A percentile compares a stretch with the other conserved stretches of the same genome.
phyloP scores from a whole-genome alignment of 2,329 filamentous ascomycete genomes.

The Scytalidium sp. region DNA sequence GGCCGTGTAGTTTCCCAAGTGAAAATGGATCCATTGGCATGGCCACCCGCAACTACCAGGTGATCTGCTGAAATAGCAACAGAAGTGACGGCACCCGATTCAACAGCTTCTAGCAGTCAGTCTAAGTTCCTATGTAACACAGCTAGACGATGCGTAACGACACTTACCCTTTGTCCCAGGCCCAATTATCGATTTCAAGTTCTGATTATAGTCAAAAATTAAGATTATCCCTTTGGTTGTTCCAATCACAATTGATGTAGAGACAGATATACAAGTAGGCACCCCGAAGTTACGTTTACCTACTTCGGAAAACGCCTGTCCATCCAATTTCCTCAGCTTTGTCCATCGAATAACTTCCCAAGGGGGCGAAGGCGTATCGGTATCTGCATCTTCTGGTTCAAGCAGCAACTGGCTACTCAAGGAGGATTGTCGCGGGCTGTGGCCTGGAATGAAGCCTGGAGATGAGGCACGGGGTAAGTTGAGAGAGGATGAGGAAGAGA shows the following conservation, averaged over 20 bases:
- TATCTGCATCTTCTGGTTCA: conserved; percentile 53
- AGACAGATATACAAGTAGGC: conserved; percentile 85
- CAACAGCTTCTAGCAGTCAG: conserved; percentile 64
- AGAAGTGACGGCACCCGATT: conserved; percentile 83
- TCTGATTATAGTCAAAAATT: conserved; percentile 97
- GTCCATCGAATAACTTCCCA: conserved; percentile 99
- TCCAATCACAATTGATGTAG: conserved; percentile 83
- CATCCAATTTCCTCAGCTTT: conserved; percentile 82
- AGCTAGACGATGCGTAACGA: conserved; percentile 1
- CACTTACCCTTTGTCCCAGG: conserved; percentile 79
- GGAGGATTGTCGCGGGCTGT: conserved; percentile 75
- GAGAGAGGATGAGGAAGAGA: conserved; percentile 53
- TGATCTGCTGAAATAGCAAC: conserved; percentile 92
- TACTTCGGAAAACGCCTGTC: conserved; percentile 86
- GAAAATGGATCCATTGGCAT: conserved; percentile 88
- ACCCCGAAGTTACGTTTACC: conserved; percentile 90
- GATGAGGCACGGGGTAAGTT: conserved; percentile 68
- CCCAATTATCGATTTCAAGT: conserved; percentile 88
- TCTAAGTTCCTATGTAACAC: conserved; percentile 2
- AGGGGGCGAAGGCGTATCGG: conserved; percentile 72
- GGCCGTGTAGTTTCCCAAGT: conserved; percentile 89
- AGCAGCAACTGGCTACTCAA: conserved; percentile 66
- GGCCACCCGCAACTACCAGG: conserved; percentile 84
- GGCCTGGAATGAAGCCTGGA: conserved; percentile 64
- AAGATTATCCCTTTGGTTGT: conserved; percentile 93